phyloP scores from a whole-genome alignment of 352 stramenopile species.

The Phytopythium delawarense region DNA sequence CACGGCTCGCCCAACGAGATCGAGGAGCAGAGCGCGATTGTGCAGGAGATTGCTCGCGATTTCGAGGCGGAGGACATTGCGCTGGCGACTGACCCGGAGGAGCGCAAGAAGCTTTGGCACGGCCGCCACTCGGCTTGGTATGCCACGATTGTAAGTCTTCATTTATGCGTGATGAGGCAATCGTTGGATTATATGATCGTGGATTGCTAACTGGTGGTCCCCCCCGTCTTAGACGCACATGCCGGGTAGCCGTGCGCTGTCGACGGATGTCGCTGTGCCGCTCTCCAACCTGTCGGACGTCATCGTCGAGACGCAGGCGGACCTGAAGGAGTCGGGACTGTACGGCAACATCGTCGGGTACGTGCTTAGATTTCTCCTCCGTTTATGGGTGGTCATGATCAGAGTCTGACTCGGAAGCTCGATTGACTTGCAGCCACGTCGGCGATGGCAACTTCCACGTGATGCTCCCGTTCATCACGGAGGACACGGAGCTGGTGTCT shows the following conservation, averaged over 20 bases:
- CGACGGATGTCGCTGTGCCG: slow-evolving; percentile 97
- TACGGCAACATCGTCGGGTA: slow-evolving; percentile 91
- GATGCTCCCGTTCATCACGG: slow-evolving; percentile 90
- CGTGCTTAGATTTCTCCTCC: not conserved
- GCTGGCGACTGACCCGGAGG: slow-evolving; percentile 59
- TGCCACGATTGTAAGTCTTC: slow-evolving; percentile 58
- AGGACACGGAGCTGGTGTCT: slow-evolving; percentile 82
- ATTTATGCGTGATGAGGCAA: too few relatives aligned
- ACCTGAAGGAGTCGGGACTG: slow-evolving; percentile 86
- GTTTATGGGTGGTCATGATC: not conserved
- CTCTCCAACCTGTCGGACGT: slow-evolving; percentile 91
- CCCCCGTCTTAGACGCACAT: slow-evolving; percentile 46
- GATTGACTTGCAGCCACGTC: slow-evolving; percentile 47
- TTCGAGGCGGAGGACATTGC: slow-evolving; percentile 83
- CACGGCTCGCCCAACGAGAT: slow-evolving; percentile 78
- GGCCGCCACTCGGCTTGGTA: slow-evolving; percentile 86
- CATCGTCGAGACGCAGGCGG: slow-evolving; percentile 90
- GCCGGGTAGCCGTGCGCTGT: slow-evolving; percentile 76
- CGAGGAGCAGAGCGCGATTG: slow-evolving; percentile 82
- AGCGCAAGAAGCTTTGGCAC: slow-evolving; percentile 82
- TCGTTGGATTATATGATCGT: slow-evolving; percentile 14
- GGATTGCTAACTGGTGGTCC: not conserved
- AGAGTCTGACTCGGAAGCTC: slow-evolving; percentile 7
- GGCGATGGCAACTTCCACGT: slow-evolving; percentile 98
- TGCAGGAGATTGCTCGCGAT: slow-evolving; percentile 84